Base-by-base conservation (phyloP, 306 rosid species). In the Pyrus bretschneideri region DNA sequence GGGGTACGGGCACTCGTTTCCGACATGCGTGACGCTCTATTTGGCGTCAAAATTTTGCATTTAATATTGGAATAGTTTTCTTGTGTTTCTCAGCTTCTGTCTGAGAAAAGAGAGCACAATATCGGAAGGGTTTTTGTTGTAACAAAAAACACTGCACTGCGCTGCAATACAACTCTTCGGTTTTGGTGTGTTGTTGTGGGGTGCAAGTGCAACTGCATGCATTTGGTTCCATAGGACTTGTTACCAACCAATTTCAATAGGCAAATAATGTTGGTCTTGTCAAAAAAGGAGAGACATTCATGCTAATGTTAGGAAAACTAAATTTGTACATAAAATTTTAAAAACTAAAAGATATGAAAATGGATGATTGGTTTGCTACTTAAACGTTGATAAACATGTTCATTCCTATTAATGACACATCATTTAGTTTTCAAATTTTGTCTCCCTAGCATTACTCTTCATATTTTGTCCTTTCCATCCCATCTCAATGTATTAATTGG, bases 1-100 rank as follows among this genome's bases (percentile, higher is more conserved):
- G 75, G 44, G 66, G 68, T 82, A 84, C 89, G 89, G 83, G 90
- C 75, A 83, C 57, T 81, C 82, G 70, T 81, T 80, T 89, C 90
- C 81, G 86, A 81, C 95, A 83, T 78, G 25, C 33, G 79, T 85
- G 85, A 87, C 91, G 84, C 79, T 73, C n/a, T 79, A 67, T 30
- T 82, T 85, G 54, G 81, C 81, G 89, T 86, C 87, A 85, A 81
- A 84, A 10, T 29, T 49, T 49, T 64, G 57, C 79, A 82, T 81
- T 86, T 74, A 72, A 68, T 74, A 74, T 59, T 59, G 29, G 29
- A 22, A 22, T 22, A 22, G 8, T 19, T 59, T 25, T 23, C 55
- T 0, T 49, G 55, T 17, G 21, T 62, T 62, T 58, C 29, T 49
- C 57, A 51, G 42, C 0, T 38, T 57, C 23, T 27, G 78, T 55